Conservation (phyloP, 768 basidiomycete genomes). For the Pholiota conissans region DNA sequence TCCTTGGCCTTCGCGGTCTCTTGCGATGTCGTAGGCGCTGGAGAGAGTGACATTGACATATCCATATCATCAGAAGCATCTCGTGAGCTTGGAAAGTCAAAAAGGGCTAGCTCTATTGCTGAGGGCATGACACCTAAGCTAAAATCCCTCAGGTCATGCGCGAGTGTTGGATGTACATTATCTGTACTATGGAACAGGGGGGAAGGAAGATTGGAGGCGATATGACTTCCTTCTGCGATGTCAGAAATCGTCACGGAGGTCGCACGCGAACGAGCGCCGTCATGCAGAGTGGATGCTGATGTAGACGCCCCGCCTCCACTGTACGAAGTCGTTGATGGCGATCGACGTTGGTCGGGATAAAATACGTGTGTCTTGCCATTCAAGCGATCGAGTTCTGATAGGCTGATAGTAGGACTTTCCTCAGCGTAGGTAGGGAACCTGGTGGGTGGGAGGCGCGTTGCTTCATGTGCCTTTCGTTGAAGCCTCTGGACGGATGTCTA, state of each 20-base stretch:
- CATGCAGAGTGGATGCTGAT: slow-evolving; percentile 5
- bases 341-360: slow-evolving; percentile 10
- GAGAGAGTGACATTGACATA: not conserved
- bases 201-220: not conserved
- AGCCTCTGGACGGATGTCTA: slow-evolving; percentile 35
- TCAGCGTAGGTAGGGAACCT: slow-evolving; percentile 14
- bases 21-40: not conserved
- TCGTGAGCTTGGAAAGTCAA: slow-evolving; percentile 11
- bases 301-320: not conserved
- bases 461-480: slow-evolving; percentile 44
- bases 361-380: slow-evolving; percentile 47
- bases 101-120: slow-evolving; percentile 10
- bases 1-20: not conserved
- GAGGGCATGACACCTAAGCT: slow-evolving; percentile 8
- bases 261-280: slow-evolving; percentile 16
- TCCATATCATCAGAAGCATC: not conserved
- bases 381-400: slow-evolving; percentile 53
- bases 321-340: not conserved
- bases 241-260: slow-evolving; percentile 25
- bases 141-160: slow-evolving; percentile 51
- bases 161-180: slow-evolving; percentile 50
- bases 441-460: slow-evolving; percentile 26
- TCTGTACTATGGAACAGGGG: slow-evolving; percentile 6
- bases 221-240: slow-evolving; percentile 12
- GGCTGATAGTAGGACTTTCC: slow-evolving; percentile 22